Conservation (phyloP, 2,329 filamentous ascomycete species). For the Talaromyces sp. region DNA sequence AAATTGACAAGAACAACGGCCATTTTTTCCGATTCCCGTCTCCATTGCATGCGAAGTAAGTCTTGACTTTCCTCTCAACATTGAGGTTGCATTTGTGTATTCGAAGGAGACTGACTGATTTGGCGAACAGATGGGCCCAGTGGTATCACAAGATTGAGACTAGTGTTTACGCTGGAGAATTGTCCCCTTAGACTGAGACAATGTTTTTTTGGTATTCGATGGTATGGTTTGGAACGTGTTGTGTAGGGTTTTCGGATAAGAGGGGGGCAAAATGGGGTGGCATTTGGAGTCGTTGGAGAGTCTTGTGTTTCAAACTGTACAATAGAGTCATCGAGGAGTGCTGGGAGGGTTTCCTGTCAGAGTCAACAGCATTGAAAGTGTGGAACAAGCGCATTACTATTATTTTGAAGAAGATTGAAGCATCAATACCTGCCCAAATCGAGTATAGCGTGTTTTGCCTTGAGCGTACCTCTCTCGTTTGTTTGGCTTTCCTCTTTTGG, state of each 20-base stretch:
- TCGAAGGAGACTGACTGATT: background rate
- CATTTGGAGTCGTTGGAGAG: background rate
- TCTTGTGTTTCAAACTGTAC: background rate
- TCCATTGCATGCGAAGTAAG: constrained; percentile 14
- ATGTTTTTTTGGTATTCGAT: background rate
- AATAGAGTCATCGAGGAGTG: background rate
- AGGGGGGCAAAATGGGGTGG: background rate
- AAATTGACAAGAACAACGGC: background rate
- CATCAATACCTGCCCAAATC: background rate
- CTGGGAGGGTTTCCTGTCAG: background rate
- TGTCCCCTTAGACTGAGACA: constrained; percentile 4
- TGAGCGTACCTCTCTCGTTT: background rate
- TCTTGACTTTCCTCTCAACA: background rate
- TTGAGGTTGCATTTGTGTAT: background rate
- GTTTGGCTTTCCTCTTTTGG: background rate
- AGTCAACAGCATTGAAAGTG: background rate
- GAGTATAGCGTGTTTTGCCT: background rate
- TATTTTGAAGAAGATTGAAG: background rate
- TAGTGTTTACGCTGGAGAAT: constrained; percentile 12
- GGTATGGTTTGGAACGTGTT: background rate
- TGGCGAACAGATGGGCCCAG: constrained; percentile 7
- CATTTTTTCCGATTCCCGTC: constrained; percentile 12
- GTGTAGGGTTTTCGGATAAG: background rate
- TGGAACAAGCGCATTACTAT: background rate
- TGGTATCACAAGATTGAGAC: constrained; percentile 15